Base-by-base conservation (phyloP, 306 rosid genomes). In the Dalbergia cochinchinensis region DNA sequence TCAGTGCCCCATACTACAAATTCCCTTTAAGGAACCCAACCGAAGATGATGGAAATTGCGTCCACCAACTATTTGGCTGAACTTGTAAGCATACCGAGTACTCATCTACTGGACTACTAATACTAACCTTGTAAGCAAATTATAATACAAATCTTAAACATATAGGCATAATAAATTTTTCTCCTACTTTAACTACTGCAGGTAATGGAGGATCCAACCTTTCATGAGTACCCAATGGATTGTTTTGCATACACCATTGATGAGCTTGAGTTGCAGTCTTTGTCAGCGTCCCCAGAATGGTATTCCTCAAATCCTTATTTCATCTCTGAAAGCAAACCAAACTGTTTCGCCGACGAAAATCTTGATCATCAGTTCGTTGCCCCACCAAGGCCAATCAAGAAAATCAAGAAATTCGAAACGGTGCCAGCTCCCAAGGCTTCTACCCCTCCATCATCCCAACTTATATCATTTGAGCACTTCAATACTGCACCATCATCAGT, bases 381-480 rank as follows among this genome's bases (percentile, higher is more conserved):
- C 7, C 70, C 44, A 3, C 31, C 78, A 61, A 74, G 79, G 33
- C 69, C 82, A 16, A 20, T 73, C 58, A 85, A 78, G 73, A 84
- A 80, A 87, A 76, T 71, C 12, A 92, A 85, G 76, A 63, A 31
- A 20, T 35, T 13, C 11, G 47, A 42, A 42, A 42, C 10, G 47
- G 11, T 42, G 47, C 44, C 62, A 57, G 45, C 62, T 66, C 14
- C 76, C 34, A 85, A 54, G 61, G 74, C 79, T 37, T 47, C 87
- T 35, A 41, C 85, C 34, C 71, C 87, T 22, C 71, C 91, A 18
- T 65, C 91, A 4, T 85, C 98, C 19, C 88, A 92, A 35, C 60
- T 94, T 3, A 87, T 94, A 70, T 90, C 96, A 8, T 94, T 94
- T 33, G 83, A 80, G 1, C 76, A 84, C 34, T 76, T 26, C 79